Evolutionary conservation across 306 rosid genomes (phyloP).

Genomic region (Morella rubra): DNA sequence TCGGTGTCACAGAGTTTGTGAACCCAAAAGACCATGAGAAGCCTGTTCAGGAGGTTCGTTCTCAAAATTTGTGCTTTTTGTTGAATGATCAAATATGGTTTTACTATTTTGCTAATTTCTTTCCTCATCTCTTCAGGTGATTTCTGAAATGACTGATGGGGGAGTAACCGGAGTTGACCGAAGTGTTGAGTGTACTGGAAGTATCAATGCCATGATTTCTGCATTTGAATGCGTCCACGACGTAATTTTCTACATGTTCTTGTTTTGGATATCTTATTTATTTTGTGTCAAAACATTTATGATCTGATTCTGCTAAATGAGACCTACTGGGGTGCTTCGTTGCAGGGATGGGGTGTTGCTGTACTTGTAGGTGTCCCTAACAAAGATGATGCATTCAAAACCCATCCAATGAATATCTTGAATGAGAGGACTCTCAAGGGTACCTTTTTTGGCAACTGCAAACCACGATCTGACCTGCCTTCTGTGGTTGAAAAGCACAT

Average conservation of each 20-base stretch:
- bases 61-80: conserved; percentile 15
- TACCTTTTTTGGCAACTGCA: conserved; percentile 90
- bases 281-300: no score
- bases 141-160: conserved; percentile 80
- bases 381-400: conserved; percentile 76
- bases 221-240: conserved; percentile 95
- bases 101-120: no score
- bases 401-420: conserved; percentile 70
- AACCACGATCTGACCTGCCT: conserved; percentile 78
- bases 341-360: conserved; percentile 94
- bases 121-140: no score
- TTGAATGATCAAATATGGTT: no score
- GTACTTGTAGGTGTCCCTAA: conserved; percentile 87
- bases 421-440: conserved; percentile 90
- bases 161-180: conserved; percentile 97
- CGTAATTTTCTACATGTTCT: no score
- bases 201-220: conserved; percentile 82
- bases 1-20: conserved; percentile 79
- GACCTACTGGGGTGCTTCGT: no score
- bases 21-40: conserved; percentile 85
- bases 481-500: conserved; percentile 70
- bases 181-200: conserved; percentile 83
- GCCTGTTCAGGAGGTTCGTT: conserved; percentile 73
- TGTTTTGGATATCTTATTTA: no score
- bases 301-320: no score